Conservation (phyloP, 2,329 filamentous ascomycete genomes). For the Penicillium vulpinum region DNA sequence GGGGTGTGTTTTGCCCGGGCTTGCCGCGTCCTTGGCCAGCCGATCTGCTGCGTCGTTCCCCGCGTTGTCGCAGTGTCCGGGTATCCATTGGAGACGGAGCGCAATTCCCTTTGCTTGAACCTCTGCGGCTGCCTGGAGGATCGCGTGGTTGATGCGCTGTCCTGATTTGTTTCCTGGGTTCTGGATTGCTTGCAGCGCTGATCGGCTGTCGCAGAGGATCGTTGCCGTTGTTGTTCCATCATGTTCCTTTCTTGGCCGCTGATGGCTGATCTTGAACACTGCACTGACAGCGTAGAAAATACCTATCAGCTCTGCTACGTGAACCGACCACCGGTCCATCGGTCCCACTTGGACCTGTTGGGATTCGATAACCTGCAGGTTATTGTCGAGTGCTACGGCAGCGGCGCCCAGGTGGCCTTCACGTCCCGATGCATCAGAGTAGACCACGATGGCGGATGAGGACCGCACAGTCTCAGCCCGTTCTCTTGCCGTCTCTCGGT, state of each 20-base stretch:
- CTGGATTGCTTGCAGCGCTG: slow-evolving; percentile 18
- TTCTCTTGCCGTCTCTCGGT: neutral
- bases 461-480: too few relatives aligned
- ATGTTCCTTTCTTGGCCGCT: neutral
- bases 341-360: neutral
- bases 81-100: neutral
- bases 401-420: neutral
- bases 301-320: neutral
- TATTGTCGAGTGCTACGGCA: neutral
- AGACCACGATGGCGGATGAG: neutral
- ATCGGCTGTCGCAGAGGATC: slow-evolving; percentile 16
- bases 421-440: neutral
- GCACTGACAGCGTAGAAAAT: neutral
- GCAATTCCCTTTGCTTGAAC: neutral
- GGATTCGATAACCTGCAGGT: neutral
- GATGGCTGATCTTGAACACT: neutral
- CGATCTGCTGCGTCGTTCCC: neutral
- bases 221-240: neutral
- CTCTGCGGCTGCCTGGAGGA: neutral
- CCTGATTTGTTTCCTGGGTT: slow-evolving; percentile 21
- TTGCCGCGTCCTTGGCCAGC: neutral
- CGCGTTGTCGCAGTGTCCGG: neutral
- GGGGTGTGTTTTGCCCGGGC: neutral
- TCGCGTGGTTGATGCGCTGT: slow-evolving; percentile 21
- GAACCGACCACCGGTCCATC: neutral